A percentile compares a stretch with the other conserved stretches of the same genome.
Evolutionary conservation across 2,329 filamentous ascomycete species (phyloP).

Genomic region (Magnaporthiopsis rhizophila): DNA sequence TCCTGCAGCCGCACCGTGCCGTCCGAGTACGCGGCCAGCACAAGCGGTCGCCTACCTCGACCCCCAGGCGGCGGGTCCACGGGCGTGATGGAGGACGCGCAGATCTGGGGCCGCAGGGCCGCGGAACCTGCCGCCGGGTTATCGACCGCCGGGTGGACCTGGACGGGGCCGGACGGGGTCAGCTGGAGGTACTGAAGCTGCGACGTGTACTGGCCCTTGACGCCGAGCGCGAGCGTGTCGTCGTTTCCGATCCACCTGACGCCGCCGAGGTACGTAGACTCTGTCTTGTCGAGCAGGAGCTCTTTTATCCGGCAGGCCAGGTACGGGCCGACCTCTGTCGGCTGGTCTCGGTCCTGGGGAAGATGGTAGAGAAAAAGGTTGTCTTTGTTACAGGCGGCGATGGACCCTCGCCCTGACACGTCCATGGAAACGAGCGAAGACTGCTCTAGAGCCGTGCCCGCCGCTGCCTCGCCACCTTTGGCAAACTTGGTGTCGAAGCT

Average conservation of each 20-base stretch:
- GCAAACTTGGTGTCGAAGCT: constrained; percentile 10
- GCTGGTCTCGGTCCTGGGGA: constrained; percentile 6
- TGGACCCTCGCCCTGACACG: background rate
- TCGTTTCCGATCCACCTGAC: constrained; percentile 36
- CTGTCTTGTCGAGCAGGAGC: background rate
- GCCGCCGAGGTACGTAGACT: constrained; percentile 2
- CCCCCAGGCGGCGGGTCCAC: background rate
- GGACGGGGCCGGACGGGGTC: constrained; percentile 35
- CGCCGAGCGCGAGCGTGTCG: constrained; percentile 37
- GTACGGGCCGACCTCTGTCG: background rate
- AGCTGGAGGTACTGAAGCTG: constrained; percentile 38
- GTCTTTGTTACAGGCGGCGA: constrained; percentile 15
- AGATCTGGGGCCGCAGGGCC: constrained; percentile 14
- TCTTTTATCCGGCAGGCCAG: background rate
- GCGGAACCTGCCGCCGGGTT: constrained; percentile 11
- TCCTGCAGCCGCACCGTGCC: constrained; percentile 42
- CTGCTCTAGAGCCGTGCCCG: background rate
- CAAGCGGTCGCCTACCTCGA: constrained; percentile 16
- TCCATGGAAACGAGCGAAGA: constrained; percentile 3
- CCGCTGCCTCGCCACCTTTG: background rate
- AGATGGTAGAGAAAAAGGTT: constrained; percentile 27
- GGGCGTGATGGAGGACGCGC: constrained; percentile 2
- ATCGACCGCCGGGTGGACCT: constrained; percentile 13
- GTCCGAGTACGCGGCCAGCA: constrained; percentile 46
- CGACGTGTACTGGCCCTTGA: constrained; percentile 29